Evolutionary conservation across 306 rosid genomes (phyloP), one percentile per base, ranked within the genome.

Genomic region (Canavalia ensiformis): DNA sequence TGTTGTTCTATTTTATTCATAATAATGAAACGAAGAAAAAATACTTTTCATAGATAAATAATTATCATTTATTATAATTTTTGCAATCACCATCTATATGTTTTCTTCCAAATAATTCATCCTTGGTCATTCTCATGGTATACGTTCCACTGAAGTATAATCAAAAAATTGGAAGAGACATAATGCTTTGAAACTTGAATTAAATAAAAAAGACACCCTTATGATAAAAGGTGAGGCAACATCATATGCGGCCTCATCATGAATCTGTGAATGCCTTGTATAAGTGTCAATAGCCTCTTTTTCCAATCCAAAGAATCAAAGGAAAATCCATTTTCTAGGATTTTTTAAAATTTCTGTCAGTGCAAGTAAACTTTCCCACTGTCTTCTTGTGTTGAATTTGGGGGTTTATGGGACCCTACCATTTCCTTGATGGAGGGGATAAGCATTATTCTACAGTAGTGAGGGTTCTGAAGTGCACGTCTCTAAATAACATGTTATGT

Each of bases 341-440:
- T 12, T 37, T 28, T 47, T 41, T 28, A 0, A 54, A 30, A 8
- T 33, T 66, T 77, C 67, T 69, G 68, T 64, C 80, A 52, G 49
- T 70, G 81, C 73, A 46, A 35, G 42, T 70, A 11, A 59, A 72
- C 76, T 80, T 75, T 39, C 6, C 69, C 71, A 78, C 82, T 78
- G 80, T 70, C 79, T 81, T 30, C 59, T 75, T 79, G 64, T 70
- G 85, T 75, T 86, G 85, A 82, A 78, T 68, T 52, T 79, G 60
- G 59, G 82, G 68, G 55, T 49, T 75, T 2, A 33, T 12, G 29
- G 56, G 89, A 55, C 80, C 89, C 89, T 59, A 80, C 85, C 83
- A 86, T 55, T 86, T 86, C 85, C 89, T 86, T 83, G 75, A 86
- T 83, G 85, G 66, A 75, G 68, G 89, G 85, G 80, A 75, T 25